Evolutionary conservation across 148 eudicot genomes (phyloP), one percentile per base, ranked within the genome.

Genomic region (Vaccinium macrocarpon): DNA sequence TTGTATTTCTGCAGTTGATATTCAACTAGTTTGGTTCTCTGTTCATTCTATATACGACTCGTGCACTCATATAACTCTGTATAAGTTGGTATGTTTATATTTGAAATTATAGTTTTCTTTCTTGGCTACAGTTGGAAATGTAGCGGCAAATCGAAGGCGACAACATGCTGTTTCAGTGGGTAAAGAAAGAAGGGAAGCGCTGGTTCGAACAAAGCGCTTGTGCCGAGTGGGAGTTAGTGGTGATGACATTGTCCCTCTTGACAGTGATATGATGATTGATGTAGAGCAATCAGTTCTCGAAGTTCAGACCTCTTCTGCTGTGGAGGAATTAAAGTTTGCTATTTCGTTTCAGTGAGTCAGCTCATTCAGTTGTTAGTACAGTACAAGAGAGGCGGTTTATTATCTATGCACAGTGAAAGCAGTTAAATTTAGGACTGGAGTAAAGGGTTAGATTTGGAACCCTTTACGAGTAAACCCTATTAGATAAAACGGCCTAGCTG

Each of bases 171-270:
- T 93, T 83, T 79, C 88, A 23, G 91, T 97, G 51, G 95, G 94
- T 61, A 97, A 93, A 90, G 98, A 97, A 84, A 90, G 98, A 88
- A 88, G 98, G 85, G 98, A 97, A 86, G 91, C 97, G 21, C 87
- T 97, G 73, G 84, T 97, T 87, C 88, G 98, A 85, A 91, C 95
- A 4, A 97, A 97, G 87, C 93, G 99, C 73, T 91, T 95, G 74
- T 95, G 99, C 85, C 91, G 98, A 88, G 91, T 83, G 32, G 97
- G 92, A 70, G 91, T 93, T 88, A 87, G 87, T 78, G 82, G 86
- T 74, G 92, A 68, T 64, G 84, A 46, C 79, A 91, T 82, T 25
- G 82, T 32, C 83, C 84, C 89, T 85, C 79, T 61, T 86, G 92
- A 92, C 52, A 88, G 53, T 84, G 92, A 92, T 56, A 95, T 97